phyloP scores from a whole-genome alignment of 192 early-diverging fungal genomes.

The Podila epigama region DNA sequence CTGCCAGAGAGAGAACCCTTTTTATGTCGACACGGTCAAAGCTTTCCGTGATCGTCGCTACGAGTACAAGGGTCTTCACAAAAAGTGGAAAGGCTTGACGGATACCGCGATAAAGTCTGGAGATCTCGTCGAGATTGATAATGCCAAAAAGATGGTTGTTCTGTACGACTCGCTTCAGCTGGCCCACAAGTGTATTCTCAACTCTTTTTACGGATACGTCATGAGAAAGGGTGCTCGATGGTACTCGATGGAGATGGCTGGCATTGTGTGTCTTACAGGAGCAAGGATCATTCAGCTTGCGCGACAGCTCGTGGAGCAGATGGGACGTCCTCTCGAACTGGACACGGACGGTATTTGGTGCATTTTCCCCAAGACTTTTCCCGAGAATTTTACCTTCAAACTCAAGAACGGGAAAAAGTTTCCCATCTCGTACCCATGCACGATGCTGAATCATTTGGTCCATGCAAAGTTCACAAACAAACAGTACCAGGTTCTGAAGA shows the following conservation, averaged over 20 bases:
- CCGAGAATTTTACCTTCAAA: constrained; percentile 91
- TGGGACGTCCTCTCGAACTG: constrained; percentile 94
- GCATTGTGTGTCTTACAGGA: constrained; percentile 96
- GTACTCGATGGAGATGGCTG: constrained; percentile 99
- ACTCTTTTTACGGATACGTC: constrained; percentile 99
- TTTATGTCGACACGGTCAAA: constrained; percentile 97
- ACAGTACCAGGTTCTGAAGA: constrained; percentile 89
- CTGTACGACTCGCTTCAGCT: constrained; percentile 97
- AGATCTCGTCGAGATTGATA: constrained; percentile 73
- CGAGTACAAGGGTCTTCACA: constrained; percentile 94
- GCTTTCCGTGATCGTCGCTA: constrained; percentile 98
- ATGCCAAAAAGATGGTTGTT: constrained; percentile 92
- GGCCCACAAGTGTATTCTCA: constrained; percentile 95
- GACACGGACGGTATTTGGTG: constrained; percentile 99
- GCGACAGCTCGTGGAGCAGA: constrained; percentile 86
- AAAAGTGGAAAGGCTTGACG: constrained; percentile 88
- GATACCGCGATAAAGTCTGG: constrained; percentile 73
- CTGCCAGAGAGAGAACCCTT: constrained; percentile 98
- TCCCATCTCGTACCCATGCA: constrained; percentile 95
- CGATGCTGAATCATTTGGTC: constrained; percentile 98
- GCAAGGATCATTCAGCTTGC: constrained; percentile 98
- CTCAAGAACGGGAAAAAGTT: constrained; percentile 81
- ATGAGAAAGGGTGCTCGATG: constrained; percentile 98
- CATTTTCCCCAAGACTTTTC: constrained; percentile 90
- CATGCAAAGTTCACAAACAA: constrained; percentile 96